Percentiles rank a stretch among this genome's conserved stretches.
Evolutionary conservation across 805 yeast genomes (phyloP).

Genomic region (Novakomyces olei): DNA sequence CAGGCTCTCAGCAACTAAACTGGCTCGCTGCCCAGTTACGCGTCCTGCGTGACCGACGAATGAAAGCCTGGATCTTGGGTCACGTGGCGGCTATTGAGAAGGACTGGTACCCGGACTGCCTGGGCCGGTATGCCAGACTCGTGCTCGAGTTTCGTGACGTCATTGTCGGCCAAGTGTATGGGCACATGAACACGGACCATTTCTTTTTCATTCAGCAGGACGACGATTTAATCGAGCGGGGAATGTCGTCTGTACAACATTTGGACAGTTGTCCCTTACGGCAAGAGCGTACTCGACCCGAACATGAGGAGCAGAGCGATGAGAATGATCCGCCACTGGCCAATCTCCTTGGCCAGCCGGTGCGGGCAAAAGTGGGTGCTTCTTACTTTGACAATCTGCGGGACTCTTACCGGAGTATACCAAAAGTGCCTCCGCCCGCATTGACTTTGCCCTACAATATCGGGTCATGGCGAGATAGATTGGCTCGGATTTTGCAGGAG

Average conservation of each 20-base stretch:
- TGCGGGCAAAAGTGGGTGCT: constrained; percentile 1
- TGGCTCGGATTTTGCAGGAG: no score
- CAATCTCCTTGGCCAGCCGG: background rate
- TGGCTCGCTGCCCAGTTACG: constrained; percentile 60
- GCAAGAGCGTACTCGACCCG: background rate
- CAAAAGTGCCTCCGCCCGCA: background rate
- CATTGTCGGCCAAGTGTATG: constrained; percentile 62
- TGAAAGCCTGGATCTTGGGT: constrained; percentile 74
- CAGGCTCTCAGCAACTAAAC: constrained; percentile 53
- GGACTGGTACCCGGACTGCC: constrained; percentile 52
- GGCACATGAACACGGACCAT: constrained; percentile 82
- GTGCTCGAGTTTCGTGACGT: constrained; percentile 63
- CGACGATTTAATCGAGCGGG: constrained; percentile 43
- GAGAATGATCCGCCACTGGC: background rate
- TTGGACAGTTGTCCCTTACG: background rate
- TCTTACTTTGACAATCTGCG: constrained; percentile 4
- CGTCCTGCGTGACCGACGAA: constrained; percentile 46
- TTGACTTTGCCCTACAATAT: background rate
- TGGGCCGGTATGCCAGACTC: constrained; percentile 60
- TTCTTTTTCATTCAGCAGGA: constrained; percentile 54
- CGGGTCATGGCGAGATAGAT: constrained; percentile 1
- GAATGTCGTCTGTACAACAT: no score
- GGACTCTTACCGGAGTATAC: background rate
- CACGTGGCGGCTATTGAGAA: constrained; percentile 76
- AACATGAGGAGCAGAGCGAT: constrained; percentile 1